Evolutionary conservation across 768 basidiomycete genomes (phyloP), one percentile per base, ranked within the genome.

Genomic region (Phanerochaete sordida): DNA sequence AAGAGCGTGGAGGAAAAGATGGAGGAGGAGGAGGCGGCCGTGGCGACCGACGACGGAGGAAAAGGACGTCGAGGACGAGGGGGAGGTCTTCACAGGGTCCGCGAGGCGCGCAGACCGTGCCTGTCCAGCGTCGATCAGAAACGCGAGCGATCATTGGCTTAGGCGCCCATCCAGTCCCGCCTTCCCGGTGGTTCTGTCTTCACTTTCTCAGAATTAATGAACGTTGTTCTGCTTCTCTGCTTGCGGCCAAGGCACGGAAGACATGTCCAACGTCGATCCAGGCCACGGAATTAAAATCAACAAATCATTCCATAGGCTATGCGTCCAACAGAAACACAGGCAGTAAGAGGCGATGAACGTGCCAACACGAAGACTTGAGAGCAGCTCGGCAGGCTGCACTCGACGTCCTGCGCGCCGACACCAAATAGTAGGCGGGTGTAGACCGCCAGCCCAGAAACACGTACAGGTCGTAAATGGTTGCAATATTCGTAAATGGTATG

Each of bases 401-500:
- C 39, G 19, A 9, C 39, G 39, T 43, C 46, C 59, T 33, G 21
- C 33, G 51, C 30, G 52, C 52, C 49, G 28, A 35, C 48, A 48
- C 39, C 35, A 31, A 51, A 47, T 24, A 26, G 47, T 28, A 12
- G 47, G 5, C 47, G 15, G 47, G 19, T 24, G 47, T 48, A 23
- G 23, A 48, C 15, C 47, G 47, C 15, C 47, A 54, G 37, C 53
- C 53, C 30, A 31, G 31, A 52, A 46, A 49, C 54, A 52, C 79
- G 81, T 85, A 83, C 77, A 77, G 73, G 79, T 85, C 84, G 79
- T 87, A 80, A 84, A 78, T 78, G 75, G 79, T 80, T 71, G 81
- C 81, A 86, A 75, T 52, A 76, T 77, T 80, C 81, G 83, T 88
- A 87, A 85, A 88, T 85, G 83, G 77, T 77, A 76, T 80, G 75